Percentiles rank a stretch among this genome's conserved stretches.
These are phyloP conservation scores for Cystobasidium onofrii DNA, from an alignment of 768 basidiomycete genomes.

Conservation along the genomic window DNA sequence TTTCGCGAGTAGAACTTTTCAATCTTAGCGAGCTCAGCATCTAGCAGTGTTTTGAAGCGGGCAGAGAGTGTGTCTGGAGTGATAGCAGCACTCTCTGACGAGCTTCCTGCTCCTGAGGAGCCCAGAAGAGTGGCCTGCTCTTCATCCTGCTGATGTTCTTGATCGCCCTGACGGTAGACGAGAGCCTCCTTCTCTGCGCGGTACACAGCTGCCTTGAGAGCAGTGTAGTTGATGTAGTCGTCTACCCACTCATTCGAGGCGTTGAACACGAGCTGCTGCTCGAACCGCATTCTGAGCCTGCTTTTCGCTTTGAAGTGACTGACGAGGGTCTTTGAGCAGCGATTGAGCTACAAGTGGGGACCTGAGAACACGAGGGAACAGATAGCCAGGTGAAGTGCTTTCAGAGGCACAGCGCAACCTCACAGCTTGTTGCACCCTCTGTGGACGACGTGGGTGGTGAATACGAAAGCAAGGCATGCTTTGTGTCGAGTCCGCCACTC, in stretches of 20 bases:
- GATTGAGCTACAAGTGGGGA: no score
- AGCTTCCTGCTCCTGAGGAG: neutral
- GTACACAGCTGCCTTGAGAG: conserved; percentile 65
- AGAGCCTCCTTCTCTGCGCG: conserved; percentile 68
- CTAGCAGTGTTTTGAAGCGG: conserved; percentile 41
- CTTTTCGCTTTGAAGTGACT: no score
- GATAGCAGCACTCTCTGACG: neutral
- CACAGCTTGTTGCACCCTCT: no score
- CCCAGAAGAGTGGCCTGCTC: conserved; percentile 15
- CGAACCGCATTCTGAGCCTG: conserved; percentile 27
- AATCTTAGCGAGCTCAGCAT: conserved; percentile 76
- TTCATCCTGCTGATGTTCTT: conserved; percentile 5
- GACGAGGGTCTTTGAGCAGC: no score
- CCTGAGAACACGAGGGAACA: no score
- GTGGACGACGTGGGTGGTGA: no score
- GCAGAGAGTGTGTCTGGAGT: conserved; percentile 2
- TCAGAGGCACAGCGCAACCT: no score
- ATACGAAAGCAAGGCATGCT: no score
- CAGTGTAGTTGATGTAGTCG: conserved; percentile 48
- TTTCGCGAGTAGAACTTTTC: conserved; percentile 67
- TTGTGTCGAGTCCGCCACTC: no score
- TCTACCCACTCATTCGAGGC: conserved; percentile 17
- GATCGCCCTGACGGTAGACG: neutral
- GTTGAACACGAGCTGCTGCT: conserved; percentile 30
- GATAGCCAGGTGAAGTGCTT: no score